Evolutionary conservation across 192 early-diverging fungal species (phyloP).

Genomic region (Tieghemiomyces parasiticus): DNA sequence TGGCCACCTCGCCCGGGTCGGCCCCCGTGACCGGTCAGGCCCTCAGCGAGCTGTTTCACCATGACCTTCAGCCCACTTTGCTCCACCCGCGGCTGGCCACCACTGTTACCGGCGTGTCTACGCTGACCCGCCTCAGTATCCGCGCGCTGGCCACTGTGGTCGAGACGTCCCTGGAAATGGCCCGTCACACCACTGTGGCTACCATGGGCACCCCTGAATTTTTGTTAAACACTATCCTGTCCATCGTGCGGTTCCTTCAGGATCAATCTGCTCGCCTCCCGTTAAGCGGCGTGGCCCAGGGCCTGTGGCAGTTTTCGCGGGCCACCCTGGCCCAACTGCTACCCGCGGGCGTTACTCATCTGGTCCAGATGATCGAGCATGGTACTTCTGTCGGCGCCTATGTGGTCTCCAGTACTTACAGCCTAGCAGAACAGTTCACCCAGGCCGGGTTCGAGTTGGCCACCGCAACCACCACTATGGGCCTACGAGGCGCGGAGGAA

Average conservation of each 20-base stretch:
- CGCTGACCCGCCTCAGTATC: conserved; percentile 41
- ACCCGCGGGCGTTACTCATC: neutral
- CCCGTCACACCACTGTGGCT: conserved; percentile 41
- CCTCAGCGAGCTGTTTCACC: too few relatives aligned
- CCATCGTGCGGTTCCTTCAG: conserved; percentile 18
- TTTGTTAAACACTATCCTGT: conserved; percentile 32
- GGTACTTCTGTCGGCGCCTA: conserved; percentile 47
- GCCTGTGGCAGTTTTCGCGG: conserved; percentile 10
- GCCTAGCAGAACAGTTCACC: conserved; percentile 58
- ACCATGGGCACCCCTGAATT: conserved; percentile 30
- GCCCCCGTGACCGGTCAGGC: too few relatives aligned
- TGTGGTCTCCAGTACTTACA: conserved; percentile 51
- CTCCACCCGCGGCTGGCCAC: conserved; percentile 39
- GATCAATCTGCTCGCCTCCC: conserved; percentile 15
- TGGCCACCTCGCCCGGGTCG: too few relatives aligned
- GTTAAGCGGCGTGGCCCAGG: conserved; percentile 18
- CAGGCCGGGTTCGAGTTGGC: conserved; percentile 66
- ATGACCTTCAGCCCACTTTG: conserved; percentile 25
- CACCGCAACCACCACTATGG: conserved; percentile 53
- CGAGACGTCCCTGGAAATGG: conserved; percentile 41
- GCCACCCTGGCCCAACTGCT: neutral
- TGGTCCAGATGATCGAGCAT: conserved; percentile 39
- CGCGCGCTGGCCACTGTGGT: conserved; percentile 38
- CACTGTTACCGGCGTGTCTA: conserved; percentile 40
- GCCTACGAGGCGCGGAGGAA: conserved; percentile 64